Base-by-base conservation (phyloP, 1,284 basidiomycete genomes). In the Thecaphora thlaspeos region DNA sequence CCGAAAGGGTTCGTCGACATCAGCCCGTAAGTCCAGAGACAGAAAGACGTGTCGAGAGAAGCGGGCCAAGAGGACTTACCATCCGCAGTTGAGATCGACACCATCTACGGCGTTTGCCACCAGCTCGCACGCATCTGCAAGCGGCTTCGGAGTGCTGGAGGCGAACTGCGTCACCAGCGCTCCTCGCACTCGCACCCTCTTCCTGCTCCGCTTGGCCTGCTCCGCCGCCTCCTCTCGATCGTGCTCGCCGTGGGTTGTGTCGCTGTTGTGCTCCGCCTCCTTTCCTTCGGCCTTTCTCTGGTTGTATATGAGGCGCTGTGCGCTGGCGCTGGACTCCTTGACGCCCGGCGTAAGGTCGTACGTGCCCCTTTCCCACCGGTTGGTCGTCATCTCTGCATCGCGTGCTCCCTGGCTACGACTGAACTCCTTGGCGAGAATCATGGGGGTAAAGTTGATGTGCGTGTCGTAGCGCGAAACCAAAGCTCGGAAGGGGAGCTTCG, bases 381-480 rank as follows among this genome's bases (percentile, higher is more conserved):
- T 80, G 0, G 83, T 84, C 2, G 80, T 78, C 65, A 85, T 85
- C 64, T 85, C 84, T 3, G 81, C 76, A 19, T 81, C 78, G 39
- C 84, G 73, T 1, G 83, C 84, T 4, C 79, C 79, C 46, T 81
- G 79, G 4, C 82, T 82, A 15, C 84, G 79, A 30, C 81, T 81
- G 69, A 84, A 85, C 69, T 85, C 83, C 44, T 68, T 63, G 15
- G 78, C 82, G 43, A 85, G 80, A 26, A 84, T 84, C 84, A 85
- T 85, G 1, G 84, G 84, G 17, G 84, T 84, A 48, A 82, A 80
- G 2, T 83, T 84, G 50, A 85, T 82, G 56, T 84, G 84, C 4
- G 81, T 82, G 45, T 84, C 81, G 73, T 84, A 85, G 28, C 80
- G 78, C 1, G 83, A 82, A 4, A 82, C 81, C 1, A 84, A 79